Evolutionary conservation across 495 filamentous ascomycete genomes (phyloP).

Genomic region (Penicillium angulare): DNA sequence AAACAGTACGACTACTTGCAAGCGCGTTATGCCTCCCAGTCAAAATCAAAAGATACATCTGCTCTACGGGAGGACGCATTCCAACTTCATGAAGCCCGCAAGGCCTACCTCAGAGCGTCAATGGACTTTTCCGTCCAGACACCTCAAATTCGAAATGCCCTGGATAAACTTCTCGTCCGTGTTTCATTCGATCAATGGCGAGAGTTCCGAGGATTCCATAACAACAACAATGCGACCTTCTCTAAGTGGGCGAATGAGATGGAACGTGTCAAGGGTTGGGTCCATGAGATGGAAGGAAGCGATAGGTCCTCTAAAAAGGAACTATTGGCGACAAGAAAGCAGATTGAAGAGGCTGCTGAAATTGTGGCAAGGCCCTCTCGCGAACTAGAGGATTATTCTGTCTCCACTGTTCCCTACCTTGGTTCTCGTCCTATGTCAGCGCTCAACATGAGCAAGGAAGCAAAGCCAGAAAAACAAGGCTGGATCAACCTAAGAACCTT

Average conservation of each 20-base stretch:
- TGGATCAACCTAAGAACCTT: constrained; percentile 85
- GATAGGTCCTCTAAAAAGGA: constrained; percentile 78
- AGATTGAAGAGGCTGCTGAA: constrained; percentile 79
- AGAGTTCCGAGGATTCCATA: constrained; percentile 69
- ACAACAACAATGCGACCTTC: constrained; percentile 54
- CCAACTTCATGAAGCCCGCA: constrained; percentile 89
- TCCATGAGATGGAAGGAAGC: constrained; percentile 83
- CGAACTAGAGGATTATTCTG: constrained; percentile 89
- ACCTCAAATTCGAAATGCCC: constrained; percentile 72
- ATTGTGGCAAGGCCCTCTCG: constrained; percentile 72
- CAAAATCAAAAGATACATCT: constrained; percentile 90
- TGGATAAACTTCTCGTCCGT: constrained; percentile 83
- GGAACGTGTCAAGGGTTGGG: constrained; percentile 88
- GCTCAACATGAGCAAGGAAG: constrained; percentile 38
- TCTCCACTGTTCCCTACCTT: constrained; percentile 80
- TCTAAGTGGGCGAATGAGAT: constrained; percentile 71
- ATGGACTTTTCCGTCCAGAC: constrained; percentile 90
- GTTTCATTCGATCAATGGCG: constrained; percentile 84
- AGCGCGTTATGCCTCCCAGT: constrained; percentile 75
- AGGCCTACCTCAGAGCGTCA: constrained; percentile 84
- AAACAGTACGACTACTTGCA: constrained; percentile 77
- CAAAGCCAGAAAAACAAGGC: constrained; percentile 77
- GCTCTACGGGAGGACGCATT: constrained; percentile 92
- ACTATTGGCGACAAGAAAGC: constrained; percentile 70
- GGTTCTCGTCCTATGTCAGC: constrained; percentile 68